phyloP scores from a whole-genome alignment of 1,284 basidiomycete genomes.

The Calocybe gambosa region DNA sequence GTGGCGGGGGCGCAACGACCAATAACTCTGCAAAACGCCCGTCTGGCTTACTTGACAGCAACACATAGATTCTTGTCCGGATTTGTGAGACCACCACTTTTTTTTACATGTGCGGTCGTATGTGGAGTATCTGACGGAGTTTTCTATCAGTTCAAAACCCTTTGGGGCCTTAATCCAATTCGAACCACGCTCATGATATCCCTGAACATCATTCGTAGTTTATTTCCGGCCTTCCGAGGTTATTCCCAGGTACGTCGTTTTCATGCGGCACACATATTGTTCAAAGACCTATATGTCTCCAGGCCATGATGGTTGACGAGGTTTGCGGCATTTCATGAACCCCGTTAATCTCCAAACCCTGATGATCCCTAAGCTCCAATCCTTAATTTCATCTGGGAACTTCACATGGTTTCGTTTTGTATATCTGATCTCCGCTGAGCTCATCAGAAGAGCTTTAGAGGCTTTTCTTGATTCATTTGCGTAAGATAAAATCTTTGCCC shows the following conservation, averaged over 20 bases:
- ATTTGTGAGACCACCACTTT: constrained; percentile 38
- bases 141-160: constrained; percentile 31
- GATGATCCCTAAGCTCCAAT: constrained; percentile 48
- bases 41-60: constrained; percentile 47
- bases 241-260: constrained; percentile 57
- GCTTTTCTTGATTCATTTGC: constrained; percentile 63
- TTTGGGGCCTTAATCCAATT: constrained; percentile 62
- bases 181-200: constrained; percentile 60
- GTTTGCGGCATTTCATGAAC: constrained; percentile 31
- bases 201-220: constrained; percentile 62
- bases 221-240: constrained; percentile 72
- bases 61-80: constrained; percentile 47
- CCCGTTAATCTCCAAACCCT: constrained; percentile 14
- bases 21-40: constrained; percentile 47
- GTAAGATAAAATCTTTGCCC: constrained; percentile 38
- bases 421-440: constrained; percentile 51
- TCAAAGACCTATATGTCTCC: constrained; percentile 15
- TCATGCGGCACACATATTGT: constrained; percentile 7
- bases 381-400: constrained; percentile 53
- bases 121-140: constrained; percentile 12
- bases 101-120: not conserved
- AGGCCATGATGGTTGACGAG: constrained; percentile 76
- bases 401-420: constrained; percentile 61
- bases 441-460: constrained; percentile 58
- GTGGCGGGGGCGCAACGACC: constrained; percentile 63